A percentile compares a stretch with the other conserved stretches of the same genome.
Evolutionary conservation across 257 asterid species (phyloP).

Genomic region (Forsythia viridissima): DNA sequence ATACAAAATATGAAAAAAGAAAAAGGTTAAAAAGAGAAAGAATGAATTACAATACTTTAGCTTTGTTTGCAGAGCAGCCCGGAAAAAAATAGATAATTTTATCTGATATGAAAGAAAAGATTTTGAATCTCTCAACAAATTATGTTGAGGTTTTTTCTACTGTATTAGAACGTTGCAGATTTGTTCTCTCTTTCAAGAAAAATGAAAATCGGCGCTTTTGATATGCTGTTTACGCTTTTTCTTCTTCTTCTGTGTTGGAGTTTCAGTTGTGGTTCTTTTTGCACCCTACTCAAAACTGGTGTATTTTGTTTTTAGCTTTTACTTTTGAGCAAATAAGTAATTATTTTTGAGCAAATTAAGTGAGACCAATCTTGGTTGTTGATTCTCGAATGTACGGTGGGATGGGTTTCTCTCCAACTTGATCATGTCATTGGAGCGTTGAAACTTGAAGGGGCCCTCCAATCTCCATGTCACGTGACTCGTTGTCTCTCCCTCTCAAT

Average conservation of each 20-base stretch:
- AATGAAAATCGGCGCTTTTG: conserved; percentile 3
- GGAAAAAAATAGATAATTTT: neutral
- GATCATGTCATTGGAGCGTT: conserved; percentile 21
- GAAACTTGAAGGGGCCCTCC: neutral
- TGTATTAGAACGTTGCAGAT: neutral
- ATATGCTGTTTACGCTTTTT: neutral
- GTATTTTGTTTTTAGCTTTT: conserved; percentile 12
- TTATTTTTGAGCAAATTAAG: conserved; percentile 10
- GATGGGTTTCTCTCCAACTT: conserved; percentile 39
- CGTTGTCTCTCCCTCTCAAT: too few species aligned
- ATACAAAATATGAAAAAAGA: conserved; percentile 19
- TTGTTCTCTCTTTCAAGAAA: conserved; percentile 7
- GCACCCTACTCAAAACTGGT: conserved; percentile 1
- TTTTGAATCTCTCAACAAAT: conserved; percentile 4
- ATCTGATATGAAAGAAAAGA: conserved; percentile 1
- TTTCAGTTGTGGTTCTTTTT: neutral
- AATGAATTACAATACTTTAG: neutral
- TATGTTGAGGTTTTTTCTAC: neutral
- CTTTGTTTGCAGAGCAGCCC: conserved; percentile 12
- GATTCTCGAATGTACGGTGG: conserved; percentile 28
- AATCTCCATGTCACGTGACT: neutral
- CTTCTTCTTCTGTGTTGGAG: neutral
- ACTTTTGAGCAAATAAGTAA: conserved; percentile 8
- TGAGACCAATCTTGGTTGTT: conserved; percentile 23
- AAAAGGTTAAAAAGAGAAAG: neutral